Evolutionary conservation across 1,284 basidiomycete genomes (phyloP).

Genomic region (Trametes versicolor): DNA sequence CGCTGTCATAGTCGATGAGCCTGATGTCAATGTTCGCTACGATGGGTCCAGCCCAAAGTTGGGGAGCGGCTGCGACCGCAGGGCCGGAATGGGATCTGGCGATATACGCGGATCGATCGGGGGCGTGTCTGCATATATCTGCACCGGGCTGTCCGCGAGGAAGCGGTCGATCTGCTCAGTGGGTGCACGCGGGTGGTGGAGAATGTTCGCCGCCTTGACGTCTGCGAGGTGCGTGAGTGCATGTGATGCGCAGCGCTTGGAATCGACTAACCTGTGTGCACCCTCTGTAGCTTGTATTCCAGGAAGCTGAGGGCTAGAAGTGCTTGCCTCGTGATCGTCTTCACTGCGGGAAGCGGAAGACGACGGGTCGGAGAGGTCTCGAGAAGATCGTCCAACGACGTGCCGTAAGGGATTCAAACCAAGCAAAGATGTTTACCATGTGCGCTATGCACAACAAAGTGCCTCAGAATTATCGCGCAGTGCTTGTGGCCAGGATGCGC

Average conservation of each 20-base stretch:
- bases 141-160: background rate
- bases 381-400: background rate
- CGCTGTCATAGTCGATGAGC: background rate
- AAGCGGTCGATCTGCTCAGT: background rate
- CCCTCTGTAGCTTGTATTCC: background rate
- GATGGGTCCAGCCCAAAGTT: background rate
- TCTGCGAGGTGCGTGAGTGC: background rate
- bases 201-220: background rate
- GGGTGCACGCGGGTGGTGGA: background rate
- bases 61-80: background rate
- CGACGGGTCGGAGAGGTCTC: background rate
- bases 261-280: background rate
- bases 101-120: background rate
- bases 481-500: background rate
- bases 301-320: background rate
- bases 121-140: background rate
- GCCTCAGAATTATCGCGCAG: background rate
- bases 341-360: background rate
- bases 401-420: background rate
- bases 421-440: conserved; percentile 1
- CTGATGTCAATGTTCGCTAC: background rate
- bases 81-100: background rate
- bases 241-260: background rate
- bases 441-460: background rate
- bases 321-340: background rate